These are phyloP conservation scores for Hirsutella rhossiliensis DNA, from an alignment of 2,329 filamentous ascomycete genomes.

Conservation along the genomic window DNA sequence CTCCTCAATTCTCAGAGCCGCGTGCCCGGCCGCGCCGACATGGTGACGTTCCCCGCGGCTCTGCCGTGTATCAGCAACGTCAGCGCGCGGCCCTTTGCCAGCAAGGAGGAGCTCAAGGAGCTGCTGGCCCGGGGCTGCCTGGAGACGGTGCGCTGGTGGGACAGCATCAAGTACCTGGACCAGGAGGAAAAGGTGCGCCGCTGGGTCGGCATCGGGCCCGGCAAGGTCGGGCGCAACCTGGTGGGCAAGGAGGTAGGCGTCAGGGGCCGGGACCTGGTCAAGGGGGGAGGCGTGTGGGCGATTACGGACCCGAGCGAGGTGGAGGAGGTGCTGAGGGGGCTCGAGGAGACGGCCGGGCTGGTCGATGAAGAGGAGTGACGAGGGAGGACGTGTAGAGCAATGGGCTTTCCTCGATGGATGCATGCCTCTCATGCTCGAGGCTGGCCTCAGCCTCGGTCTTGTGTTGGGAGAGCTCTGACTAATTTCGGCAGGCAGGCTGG, in stretches of 20 bases:
- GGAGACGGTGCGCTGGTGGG: slow-evolving; percentile 93
- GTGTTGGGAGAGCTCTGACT: no score
- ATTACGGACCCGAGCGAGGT: slow-evolving; percentile 71
- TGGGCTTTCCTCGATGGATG: no score
- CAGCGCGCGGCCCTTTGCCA: slow-evolving; percentile 64
- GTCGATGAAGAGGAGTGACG: slow-evolving; percentile 33
- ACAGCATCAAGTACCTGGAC: slow-evolving; percentile 81
- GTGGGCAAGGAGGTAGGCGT: slow-evolving; percentile 94
- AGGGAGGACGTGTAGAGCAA: background rate
- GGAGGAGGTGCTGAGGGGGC: slow-evolving; percentile 51
- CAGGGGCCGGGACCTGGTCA: slow-evolving; percentile 62
- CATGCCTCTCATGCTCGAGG: no score
- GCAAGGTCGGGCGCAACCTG: slow-evolving; percentile 84
- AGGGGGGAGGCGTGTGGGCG: slow-evolving; percentile 87
- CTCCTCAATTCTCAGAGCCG: slow-evolving; percentile 50
- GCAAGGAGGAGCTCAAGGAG: slow-evolving; percentile 63
- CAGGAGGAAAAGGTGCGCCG: slow-evolving; percentile 68
- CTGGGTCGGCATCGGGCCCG: slow-evolving; percentile 88
- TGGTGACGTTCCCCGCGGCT: slow-evolving; percentile 61
- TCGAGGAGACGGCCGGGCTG: slow-evolving; percentile 51
- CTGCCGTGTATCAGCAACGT: slow-evolving; percentile 83
- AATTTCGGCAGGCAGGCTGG: no score
- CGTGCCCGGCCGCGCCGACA: slow-evolving; percentile 43
- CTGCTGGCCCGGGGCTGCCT: slow-evolving; percentile 69
- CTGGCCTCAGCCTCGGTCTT: no score